A percentile compares a stretch with the other conserved stretches of the same genome.
These are phyloP conservation scores for Linaria vulgaris DNA, from an alignment of 257 asterid genomes.

Conservation along the genomic window DNA sequence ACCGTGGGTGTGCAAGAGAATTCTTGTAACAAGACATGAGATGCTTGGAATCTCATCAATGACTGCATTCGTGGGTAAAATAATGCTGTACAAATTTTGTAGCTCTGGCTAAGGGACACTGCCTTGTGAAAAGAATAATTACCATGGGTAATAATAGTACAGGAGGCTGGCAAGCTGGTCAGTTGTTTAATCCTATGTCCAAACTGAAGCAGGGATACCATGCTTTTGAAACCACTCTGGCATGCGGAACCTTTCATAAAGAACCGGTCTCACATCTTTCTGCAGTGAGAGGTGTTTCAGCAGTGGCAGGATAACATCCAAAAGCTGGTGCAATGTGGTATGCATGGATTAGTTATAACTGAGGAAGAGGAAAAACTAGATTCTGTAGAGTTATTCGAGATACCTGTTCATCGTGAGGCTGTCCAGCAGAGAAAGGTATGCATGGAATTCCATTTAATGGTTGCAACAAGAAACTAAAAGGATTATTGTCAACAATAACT, in stretches of 20 bases:
- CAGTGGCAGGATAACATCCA: slow-evolving; percentile 89
- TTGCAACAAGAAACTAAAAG: slow-evolving; percentile 92
- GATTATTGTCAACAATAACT: slow-evolving; percentile 93
- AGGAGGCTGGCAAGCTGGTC: slow-evolving; percentile 14
- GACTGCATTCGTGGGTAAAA: slow-evolving; percentile 34
- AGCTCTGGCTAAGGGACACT: slow-evolving; percentile 35
- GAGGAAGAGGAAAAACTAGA: neutral
- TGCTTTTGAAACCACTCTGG: slow-evolving; percentile 90
- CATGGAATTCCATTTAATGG: slow-evolving; percentile 95
- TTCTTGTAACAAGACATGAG: slow-evolving; percentile 22
- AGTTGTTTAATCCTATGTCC: slow-evolving; percentile 41
- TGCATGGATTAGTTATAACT: slow-evolving; percentile 14
- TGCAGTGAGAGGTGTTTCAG: slow-evolving; percentile 84
- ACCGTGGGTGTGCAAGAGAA: slow-evolving; percentile 18
- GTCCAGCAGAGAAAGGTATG: slow-evolving; percentile 58
- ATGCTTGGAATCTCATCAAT: slow-evolving; percentile 27
- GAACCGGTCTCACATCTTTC: slow-evolving; percentile 71
- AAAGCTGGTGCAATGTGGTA: slow-evolving; percentile 49
- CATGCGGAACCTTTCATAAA: slow-evolving; percentile 83
- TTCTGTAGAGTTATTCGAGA: neutral
- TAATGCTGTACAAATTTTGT: slow-evolving; percentile 46
- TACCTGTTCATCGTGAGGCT: slow-evolving; percentile 86
- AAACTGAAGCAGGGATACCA: slow-evolving; percentile 70
- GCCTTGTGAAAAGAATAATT: slow-evolving; percentile 42
- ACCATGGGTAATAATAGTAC: slow-evolving; percentile 18